phyloP scores from a whole-genome alignment of 2,329 filamentous ascomycete genomes.

The Dothistroma pini region DNA sequence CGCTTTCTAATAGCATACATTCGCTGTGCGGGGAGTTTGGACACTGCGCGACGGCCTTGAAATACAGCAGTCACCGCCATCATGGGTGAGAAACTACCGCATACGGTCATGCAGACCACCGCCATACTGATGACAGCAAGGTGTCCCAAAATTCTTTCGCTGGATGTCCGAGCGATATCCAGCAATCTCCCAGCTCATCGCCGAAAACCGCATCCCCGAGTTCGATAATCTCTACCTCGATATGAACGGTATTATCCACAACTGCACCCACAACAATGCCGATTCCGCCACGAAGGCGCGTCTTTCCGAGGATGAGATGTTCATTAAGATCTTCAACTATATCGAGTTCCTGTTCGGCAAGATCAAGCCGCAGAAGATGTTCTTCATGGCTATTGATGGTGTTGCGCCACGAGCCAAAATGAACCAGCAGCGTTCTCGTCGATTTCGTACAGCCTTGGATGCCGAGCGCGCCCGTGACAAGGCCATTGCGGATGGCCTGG shows the following conservation, averaged over 20 bases:
- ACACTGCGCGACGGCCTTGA: slow-evolving; percentile 25
- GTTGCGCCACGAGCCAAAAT: slow-evolving; percentile 98
- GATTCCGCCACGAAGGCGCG: slow-evolving; percentile 89
- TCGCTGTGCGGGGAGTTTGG: slow-evolving; percentile 11
- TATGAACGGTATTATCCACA: slow-evolving; percentile 99
- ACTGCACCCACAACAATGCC: slow-evolving; percentile 96
- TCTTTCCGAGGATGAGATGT: slow-evolving; percentile 98
- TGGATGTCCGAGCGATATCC: slow-evolving; percentile 99
- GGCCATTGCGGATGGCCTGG: slow-evolving; percentile 80
- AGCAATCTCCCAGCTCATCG: slow-evolving; percentile 95
- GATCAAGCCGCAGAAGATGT: slow-evolving; percentile 96
- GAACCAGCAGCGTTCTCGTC: slow-evolving; percentile 96
- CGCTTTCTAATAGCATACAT: slow-evolving; percentile 8
- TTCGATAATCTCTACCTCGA: slow-evolving; percentile 97
- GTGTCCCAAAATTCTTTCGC: slow-evolving; percentile 91
- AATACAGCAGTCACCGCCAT: slow-evolving; percentile 30
- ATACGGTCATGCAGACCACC: slow-evolving; percentile 2
- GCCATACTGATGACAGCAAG: slow-evolving; percentile 48
- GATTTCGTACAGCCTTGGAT: slow-evolving; percentile 92
- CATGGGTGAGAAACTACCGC: slow-evolving; percentile 31
- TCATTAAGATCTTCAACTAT: slow-evolving; percentile 99
- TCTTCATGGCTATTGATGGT: slow-evolving; percentile 99
- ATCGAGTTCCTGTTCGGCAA: slow-evolving; percentile 98
- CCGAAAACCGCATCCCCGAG: slow-evolving; percentile 97
- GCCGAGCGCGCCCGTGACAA: slow-evolving; percentile 87